Percentiles rank a stretch among this genome's conserved stretches.
Evolutionary conservation across 495 filamentous ascomycete species (phyloP).

Genomic region (Cercophora sp.): DNA sequence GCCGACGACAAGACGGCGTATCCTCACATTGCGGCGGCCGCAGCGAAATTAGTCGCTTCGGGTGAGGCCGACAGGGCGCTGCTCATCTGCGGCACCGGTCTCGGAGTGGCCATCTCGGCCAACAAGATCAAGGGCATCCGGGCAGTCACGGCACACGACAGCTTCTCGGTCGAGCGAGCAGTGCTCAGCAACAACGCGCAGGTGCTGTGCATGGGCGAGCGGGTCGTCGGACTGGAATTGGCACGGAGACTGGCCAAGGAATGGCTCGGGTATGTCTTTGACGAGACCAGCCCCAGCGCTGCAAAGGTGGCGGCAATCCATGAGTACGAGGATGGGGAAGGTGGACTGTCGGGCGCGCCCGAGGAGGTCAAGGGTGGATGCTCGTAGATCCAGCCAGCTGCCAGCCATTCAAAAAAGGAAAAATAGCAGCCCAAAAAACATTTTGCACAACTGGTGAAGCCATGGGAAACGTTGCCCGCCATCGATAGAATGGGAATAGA

Average conservation of each 20-base stretch:
- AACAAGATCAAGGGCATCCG: slow-evolving; percentile 85
- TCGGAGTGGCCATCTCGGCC: slow-evolving; percentile 80
- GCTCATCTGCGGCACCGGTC: slow-evolving; percentile 81
- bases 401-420: background rate
- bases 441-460: too few relatives aligned
- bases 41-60: slow-evolving; percentile 59
- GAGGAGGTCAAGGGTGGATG: slow-evolving; percentile 19
- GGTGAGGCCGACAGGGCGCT: slow-evolving; percentile 75
- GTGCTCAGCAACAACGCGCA: slow-evolving; percentile 83
- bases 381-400: too few relatives aligned
- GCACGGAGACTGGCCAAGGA: slow-evolving; percentile 73
- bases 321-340: slow-evolving; percentile 58
- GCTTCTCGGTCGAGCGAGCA: slow-evolving; percentile 76
- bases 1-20: slow-evolving; percentile 75
- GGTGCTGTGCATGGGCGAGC: slow-evolving; percentile 83
- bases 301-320: slow-evolving; percentile 72
- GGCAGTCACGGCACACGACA: slow-evolving; percentile 84
- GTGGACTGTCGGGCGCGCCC: slow-evolving; percentile 16
- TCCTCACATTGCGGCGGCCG: slow-evolving; percentile 71
- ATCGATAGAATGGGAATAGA: too few relatives aligned
- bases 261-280: slow-evolving; percentile 80
- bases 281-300: slow-evolving; percentile 65
- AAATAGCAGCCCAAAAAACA: background rate
- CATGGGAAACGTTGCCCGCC: too few relatives aligned
- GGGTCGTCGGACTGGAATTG: slow-evolving; percentile 76